A percentile compares a stretch with the other conserved stretches of the same genome.
Evolutionary conservation across 306 rosid species (phyloP).

Genomic region (Castanopsis chinensis): DNA sequence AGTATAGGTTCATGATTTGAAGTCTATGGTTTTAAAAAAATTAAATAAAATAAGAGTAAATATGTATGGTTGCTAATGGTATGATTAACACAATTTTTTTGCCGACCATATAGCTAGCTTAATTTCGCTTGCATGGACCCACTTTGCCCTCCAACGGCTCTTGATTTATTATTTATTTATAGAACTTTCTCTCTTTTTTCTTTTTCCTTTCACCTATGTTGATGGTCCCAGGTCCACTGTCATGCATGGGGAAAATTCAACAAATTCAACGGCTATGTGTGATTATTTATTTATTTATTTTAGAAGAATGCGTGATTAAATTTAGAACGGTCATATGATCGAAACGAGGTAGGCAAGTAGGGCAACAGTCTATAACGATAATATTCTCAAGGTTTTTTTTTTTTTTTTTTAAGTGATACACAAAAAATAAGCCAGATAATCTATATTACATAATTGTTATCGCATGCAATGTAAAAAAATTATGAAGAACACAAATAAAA

Average conservation of each 20-base stretch:
- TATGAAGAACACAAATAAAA: too few relatives aligned
- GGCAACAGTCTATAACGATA: background rate
- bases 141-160: slow-evolving; percentile 42
- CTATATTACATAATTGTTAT: too few relatives aligned
- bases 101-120: slow-evolving; percentile 73
- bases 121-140: slow-evolving; percentile 70
- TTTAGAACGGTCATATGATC: background rate
- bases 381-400: too few relatives aligned
- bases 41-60: background rate
- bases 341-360: background rate
- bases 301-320: background rate
- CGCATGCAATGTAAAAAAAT: too few relatives aligned
- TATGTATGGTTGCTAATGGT: slow-evolving; percentile 6
- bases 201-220: background rate
- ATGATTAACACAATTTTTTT: slow-evolving; percentile 27
- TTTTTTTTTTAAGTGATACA: too few relatives aligned
- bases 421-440: too few relatives aligned
- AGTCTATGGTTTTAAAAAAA: background rate
- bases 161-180: background rate
- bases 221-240: slow-evolving; percentile 14
- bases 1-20: slow-evolving; percentile 28
- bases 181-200: background rate
- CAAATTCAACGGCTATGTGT: slow-evolving; percentile 30
- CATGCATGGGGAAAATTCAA: slow-evolving; percentile 6
- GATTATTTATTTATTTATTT: too few relatives aligned